phyloP scores from a whole-genome alignment of 192 early-diverging fungal genomes.

The Thamnidium elegans region DNA sequence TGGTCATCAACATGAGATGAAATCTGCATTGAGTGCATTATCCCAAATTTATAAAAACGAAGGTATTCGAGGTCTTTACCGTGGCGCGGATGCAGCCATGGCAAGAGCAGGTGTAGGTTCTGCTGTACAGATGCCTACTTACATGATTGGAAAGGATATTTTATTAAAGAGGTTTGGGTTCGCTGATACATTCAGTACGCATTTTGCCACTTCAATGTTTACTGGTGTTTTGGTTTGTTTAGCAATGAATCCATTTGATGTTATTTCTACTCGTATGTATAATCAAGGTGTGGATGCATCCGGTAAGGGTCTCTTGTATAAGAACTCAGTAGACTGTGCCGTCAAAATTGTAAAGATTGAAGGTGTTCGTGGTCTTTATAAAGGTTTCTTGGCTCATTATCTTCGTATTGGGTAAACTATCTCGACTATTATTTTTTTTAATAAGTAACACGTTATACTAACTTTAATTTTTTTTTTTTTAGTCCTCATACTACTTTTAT shows the following conservation, averaged over 20 bases:
- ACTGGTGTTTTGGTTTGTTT: constrained; percentile 83
- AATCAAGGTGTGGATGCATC: constrained; percentile 71
- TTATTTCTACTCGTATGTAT: constrained; percentile 92
- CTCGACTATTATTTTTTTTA: background rate
- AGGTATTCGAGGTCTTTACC: constrained; percentile 78
- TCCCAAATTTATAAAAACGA: constrained; percentile 63
- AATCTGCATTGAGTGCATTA: constrained; percentile 62
- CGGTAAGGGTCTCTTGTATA: constrained; percentile 75
- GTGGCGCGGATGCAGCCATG: constrained; percentile 89
- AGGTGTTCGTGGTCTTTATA: constrained; percentile 82
- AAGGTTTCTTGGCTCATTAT: constrained; percentile 91
- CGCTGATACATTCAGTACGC: constrained; percentile 69
- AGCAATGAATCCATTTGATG: constrained; percentile 98
- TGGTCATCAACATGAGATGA: constrained; percentile 85
- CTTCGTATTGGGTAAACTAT: constrained; percentile 77
- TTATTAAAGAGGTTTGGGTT: constrained; percentile 68
- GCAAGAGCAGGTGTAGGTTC: constrained; percentile 84
- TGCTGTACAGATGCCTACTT: constrained; percentile 85
- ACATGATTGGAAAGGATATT: constrained; percentile 80
- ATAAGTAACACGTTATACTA: constrained; percentile 1
- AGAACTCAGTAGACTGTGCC: constrained; percentile 78
- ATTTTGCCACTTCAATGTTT: constrained; percentile 73
- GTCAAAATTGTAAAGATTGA: constrained; percentile 82
- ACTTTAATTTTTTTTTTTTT: constrained; percentile 6
- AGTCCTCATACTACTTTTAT: constrained; percentile 90